Conservation (phyloP, 1,284 basidiomycete species). For the Ceratobasidium sp. region DNA sequence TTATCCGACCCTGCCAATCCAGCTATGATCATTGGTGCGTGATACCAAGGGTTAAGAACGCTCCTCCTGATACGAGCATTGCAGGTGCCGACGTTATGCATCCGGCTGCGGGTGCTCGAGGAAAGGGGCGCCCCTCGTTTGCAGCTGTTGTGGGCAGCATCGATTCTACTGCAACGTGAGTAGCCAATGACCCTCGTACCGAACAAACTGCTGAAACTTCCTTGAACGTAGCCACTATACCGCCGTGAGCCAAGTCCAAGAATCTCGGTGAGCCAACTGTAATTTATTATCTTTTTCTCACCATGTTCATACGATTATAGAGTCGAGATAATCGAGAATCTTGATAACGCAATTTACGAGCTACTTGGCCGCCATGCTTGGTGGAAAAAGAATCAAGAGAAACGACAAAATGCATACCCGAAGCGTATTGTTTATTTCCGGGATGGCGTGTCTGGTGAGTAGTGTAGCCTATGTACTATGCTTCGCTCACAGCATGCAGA, state of each 20-base stretch:
- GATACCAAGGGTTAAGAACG: not conserved
- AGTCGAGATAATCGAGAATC: conserved; percentile 69
- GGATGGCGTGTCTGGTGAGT: conserved; percentile 44
- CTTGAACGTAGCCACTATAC: conserved; percentile 55
- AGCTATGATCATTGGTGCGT: conserved; percentile 38
- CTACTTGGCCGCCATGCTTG: conserved; percentile 23
- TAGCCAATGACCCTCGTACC: not conserved
- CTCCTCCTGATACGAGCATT: conserved; percentile 17
- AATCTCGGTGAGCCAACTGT: conserved; percentile 59
- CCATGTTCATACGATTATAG: not conserved
- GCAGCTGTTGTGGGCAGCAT: conserved; percentile 76
- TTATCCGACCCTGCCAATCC: conserved; percentile 38
- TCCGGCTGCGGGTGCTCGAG: conserved; percentile 67
- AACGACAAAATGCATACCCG: conserved; percentile 20
- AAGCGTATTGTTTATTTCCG: conserved; percentile 44
- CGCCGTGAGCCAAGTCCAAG: conserved; percentile 67
- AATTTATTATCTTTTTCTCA: too few species aligned
- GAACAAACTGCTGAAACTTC: not conserved
- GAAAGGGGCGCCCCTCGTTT: conserved; percentile 69
- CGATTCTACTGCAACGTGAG: conserved; percentile 60
- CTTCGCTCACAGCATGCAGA: conserved; percentile 9
- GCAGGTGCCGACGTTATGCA: conserved; percentile 77
- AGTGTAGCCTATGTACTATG: too few species aligned
- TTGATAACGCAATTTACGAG: conserved; percentile 62
- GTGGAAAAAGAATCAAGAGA: conserved; percentile 39